Conservation (phyloP, 2,329 filamentous ascomycete genomes). For the Epichloe gansuensis region DNA sequence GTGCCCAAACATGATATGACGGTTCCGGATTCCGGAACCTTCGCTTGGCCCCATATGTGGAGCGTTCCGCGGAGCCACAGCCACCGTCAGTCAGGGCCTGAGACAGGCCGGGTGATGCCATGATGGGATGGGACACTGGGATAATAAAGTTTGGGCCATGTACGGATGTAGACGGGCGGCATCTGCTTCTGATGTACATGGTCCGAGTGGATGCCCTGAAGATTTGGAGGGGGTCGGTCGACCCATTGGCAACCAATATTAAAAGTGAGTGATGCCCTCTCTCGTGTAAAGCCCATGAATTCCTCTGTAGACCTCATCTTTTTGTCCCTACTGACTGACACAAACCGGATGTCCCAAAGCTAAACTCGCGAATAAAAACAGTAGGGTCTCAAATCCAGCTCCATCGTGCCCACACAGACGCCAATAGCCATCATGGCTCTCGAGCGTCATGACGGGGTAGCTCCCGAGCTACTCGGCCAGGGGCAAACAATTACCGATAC, state of each 20-base stretch:
- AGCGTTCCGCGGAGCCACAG: not conserved
- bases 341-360: not conserved
- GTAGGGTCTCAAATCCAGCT: not conserved
- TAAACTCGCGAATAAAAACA: too few relatives aligned
- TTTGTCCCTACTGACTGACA: not conserved
- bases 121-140: too few relatives aligned
- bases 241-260: not conserved
- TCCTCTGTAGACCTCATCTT: not conserved
- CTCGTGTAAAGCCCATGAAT: not conserved
- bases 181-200: too few relatives aligned
- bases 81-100: not conserved
- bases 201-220: not conserved
- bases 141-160: too few relatives aligned
- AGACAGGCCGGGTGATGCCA: not conserved
- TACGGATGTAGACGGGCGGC: too few relatives aligned
- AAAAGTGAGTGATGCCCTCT: not conserved
- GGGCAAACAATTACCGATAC: not conserved
- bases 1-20: not conserved
- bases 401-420: not conserved
- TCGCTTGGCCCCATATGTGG: not conserved
- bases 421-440: not conserved
- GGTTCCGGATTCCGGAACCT: not conserved
- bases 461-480: not conserved
- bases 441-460: not conserved
- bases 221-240: not conserved